Evolutionary conservation across 371 early-diverging fungal genomes (phyloP).

Genomic region (Massospora cicadina): DNA sequence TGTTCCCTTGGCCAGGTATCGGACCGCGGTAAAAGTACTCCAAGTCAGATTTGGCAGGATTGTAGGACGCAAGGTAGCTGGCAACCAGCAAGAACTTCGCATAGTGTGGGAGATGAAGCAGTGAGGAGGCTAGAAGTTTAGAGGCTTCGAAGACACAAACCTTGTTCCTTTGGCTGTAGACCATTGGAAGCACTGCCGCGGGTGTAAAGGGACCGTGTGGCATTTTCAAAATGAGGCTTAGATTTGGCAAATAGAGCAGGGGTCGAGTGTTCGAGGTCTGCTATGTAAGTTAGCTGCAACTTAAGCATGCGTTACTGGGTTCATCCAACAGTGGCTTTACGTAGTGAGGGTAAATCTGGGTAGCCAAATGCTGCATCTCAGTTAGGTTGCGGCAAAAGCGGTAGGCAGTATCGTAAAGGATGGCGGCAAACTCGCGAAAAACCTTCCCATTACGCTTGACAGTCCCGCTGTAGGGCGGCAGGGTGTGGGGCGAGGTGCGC

Average conservation of each 20-base stretch:
- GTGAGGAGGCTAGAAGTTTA: not conserved
- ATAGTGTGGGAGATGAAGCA: not conserved
- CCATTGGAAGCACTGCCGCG: not conserved
- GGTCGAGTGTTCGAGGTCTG: no score
- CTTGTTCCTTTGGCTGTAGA: not conserved
- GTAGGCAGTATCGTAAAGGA: not conserved
- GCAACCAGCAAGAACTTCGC: not conserved
- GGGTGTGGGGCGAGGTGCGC: not conserved
- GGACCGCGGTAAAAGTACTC: not conserved
- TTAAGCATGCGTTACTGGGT: not conserved
- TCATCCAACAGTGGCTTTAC: not conserved
- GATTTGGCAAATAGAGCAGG: no score
- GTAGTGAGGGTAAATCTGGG: not conserved
- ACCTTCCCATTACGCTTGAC: not conserved
- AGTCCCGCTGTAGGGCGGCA: not conserved
- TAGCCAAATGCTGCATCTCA: not conserved
- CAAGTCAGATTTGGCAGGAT: not conserved
- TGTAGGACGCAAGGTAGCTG: not conserved
- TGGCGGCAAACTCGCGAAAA: not conserved
- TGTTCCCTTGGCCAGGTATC: not conserved
- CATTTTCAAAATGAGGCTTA: not conserved
- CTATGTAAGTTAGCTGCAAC: no score
- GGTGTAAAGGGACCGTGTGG: not conserved
- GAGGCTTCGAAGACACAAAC: not conserved
- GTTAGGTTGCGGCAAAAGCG: not conserved